A percentile compares a stretch with the other conserved stretches of the same genome.
phyloP scores from a whole-genome alignment of 2,329 filamentous ascomycete species.

The Talaromyces amestolkiae region DNA sequence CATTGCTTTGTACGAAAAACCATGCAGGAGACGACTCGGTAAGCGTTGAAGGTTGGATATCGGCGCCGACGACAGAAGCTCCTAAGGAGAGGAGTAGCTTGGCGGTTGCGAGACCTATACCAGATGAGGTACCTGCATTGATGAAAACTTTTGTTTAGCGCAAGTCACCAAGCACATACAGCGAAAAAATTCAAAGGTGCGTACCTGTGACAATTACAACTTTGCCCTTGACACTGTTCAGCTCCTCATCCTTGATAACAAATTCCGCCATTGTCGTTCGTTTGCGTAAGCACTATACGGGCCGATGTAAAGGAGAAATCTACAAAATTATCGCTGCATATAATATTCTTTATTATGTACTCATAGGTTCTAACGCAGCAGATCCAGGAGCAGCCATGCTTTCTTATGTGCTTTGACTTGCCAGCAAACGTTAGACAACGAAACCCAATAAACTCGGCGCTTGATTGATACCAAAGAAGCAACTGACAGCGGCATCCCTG shows the following conservation, averaged over 20 bases:
- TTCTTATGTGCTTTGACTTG: not conserved
- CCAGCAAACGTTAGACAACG: not conserved
- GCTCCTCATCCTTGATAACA: conserved; percentile 45
- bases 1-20: conserved; percentile 48
- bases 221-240: conserved; percentile 48
- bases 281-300: not conserved
- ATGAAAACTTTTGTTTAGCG: not conserved
- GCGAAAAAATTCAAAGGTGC: conserved; percentile 4
- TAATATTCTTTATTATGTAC: not conserved
- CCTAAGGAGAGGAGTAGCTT: conserved; percentile 53
- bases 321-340: not conserved
- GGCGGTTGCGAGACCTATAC: conserved; percentile 59
- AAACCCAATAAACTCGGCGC: not conserved
- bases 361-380: not conserved
- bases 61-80: conserved; percentile 56
- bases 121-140: conserved; percentile 54
- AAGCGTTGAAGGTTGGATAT: conserved; percentile 46
- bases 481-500: not conserved
- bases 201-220: conserved; percentile 55
- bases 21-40: conserved; percentile 28
- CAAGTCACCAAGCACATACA: not conserved
- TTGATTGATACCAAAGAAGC: not conserved
- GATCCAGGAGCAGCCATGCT: not conserved
- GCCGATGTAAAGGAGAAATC: not conserved
- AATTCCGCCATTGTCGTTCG: conserved; percentile 44